Percentiles rank a stretch among this genome's conserved stretches.
Conservation (phyloP, 805 yeast genomes). For the Yarrowia divulgata region DNA sequence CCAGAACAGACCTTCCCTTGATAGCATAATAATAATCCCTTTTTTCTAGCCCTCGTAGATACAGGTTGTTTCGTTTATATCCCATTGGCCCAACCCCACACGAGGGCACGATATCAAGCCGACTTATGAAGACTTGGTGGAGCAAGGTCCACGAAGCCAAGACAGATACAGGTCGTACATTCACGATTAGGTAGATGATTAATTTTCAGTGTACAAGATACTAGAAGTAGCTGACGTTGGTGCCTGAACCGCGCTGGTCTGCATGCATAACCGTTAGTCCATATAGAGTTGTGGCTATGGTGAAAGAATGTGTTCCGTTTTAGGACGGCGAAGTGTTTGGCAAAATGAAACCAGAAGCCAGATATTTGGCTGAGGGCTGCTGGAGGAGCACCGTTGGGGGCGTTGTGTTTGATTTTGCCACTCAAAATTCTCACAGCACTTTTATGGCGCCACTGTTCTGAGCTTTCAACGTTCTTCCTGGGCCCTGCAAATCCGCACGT, state of each 20-base stretch:
- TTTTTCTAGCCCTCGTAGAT: conserved; percentile 36
- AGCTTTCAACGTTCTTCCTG: background rate
- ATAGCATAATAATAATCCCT: conserved; percentile 26
- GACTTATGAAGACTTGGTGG: conserved; percentile 44
- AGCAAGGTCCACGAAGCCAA: conserved; percentile 40
- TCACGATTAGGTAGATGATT: background rate
- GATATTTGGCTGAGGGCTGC: background rate
- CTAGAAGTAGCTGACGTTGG: background rate
- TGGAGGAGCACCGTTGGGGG: background rate
- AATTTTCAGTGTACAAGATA: background rate
- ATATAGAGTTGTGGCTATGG: background rate
- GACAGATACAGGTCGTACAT: conserved; percentile 47
- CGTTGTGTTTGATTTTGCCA: background rate
- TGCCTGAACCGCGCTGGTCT: background rate
- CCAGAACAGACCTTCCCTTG: conserved; percentile 15
- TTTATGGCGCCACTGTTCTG: background rate
- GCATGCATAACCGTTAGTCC: conserved; percentile 21
- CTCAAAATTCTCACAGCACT: background rate
- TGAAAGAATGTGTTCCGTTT: conserved; percentile 8
- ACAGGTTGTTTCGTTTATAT: conserved; percentile 31
- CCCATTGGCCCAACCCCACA: conserved; percentile 37
- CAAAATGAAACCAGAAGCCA: background rate
- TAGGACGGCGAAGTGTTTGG: too few species aligned
- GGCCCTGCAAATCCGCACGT: conserved; percentile 20
- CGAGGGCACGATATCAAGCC: conserved; percentile 26